Conservation (phyloP, 441 rosid genomes). For the Gossypium davidsonii region DNA sequence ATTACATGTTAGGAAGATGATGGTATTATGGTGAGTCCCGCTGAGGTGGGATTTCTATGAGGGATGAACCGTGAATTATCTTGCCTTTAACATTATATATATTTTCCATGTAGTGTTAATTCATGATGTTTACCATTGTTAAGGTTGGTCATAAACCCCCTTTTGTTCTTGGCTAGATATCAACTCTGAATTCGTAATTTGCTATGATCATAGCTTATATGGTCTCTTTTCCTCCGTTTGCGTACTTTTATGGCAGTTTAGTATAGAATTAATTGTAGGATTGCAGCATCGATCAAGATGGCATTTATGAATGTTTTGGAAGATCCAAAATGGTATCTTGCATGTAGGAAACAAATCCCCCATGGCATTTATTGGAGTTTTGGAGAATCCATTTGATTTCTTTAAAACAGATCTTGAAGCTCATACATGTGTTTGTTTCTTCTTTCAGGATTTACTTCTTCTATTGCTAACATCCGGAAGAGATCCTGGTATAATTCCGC, state of each 20-base stretch:
- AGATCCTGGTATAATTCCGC: conserved; percentile 72
- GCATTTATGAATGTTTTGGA: background rate
- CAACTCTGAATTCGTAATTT: background rate
- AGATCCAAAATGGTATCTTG: background rate
- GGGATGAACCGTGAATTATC: background rate
- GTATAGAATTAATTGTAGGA: background rate
- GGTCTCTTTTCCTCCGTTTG: background rate
- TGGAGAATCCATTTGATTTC: conserved; percentile 1
- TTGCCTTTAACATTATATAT: background rate
- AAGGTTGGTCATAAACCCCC: background rate
- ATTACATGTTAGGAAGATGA: background rate
- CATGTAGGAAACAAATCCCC: background rate
- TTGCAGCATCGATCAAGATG: background rate
- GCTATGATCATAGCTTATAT: background rate
- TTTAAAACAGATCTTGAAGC: background rate
- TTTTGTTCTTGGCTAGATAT: background rate
- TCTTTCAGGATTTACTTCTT: conserved; percentile 53
- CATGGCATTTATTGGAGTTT: background rate
- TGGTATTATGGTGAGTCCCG: background rate
- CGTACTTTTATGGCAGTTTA: background rate
- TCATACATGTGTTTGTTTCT: conserved; percentile 1
- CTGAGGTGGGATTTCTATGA: background rate
- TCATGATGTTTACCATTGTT: background rate
- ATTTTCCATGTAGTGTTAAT: background rate
- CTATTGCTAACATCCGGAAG: conserved; percentile 68